Evolutionary conservation across 345 rosid genomes (phyloP).

Genomic region (Rhizophora mangle): DNA sequence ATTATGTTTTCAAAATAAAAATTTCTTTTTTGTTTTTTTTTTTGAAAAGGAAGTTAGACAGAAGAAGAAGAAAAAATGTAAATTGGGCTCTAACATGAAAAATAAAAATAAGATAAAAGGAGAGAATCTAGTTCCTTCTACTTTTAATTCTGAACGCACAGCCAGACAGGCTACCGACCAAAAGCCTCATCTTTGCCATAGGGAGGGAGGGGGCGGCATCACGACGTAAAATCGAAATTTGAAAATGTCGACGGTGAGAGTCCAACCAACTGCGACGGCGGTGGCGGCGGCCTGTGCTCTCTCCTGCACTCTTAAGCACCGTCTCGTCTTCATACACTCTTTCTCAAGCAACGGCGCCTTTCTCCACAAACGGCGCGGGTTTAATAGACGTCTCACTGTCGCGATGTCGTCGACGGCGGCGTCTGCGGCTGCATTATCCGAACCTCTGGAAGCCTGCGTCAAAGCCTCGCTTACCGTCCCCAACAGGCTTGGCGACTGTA

Average conservation of each 20-base stretch:
- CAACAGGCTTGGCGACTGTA: slow-evolving; percentile 80
- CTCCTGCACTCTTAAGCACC: slow-evolving; percentile 42
- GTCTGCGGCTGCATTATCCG: slow-evolving; percentile 5
- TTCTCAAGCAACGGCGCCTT: slow-evolving; percentile 17
- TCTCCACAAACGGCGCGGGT: slow-evolving; percentile 19
- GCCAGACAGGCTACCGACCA: too few relatives aligned
- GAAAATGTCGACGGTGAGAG: slow-evolving; percentile 48
- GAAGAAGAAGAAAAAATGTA: too few relatives aligned
- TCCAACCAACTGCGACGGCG: slow-evolving; percentile 35
- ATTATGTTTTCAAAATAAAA: too few relatives aligned
- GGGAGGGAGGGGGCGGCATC: too few relatives aligned
- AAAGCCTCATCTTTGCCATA: background rate
- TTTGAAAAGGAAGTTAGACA: too few relatives aligned
- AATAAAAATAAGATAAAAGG: too few relatives aligned
- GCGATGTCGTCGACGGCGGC: slow-evolving; percentile 33
- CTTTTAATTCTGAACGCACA: too few relatives aligned
- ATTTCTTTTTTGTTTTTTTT: too few relatives aligned
- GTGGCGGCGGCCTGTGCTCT: slow-evolving; percentile 34
- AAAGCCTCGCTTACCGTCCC: slow-evolving; percentile 81
- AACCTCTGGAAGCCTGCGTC: slow-evolving; percentile 73
- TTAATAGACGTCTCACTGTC: slow-evolving; percentile 28
- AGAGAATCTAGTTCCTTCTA: too few relatives aligned
- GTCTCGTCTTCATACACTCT: slow-evolving; percentile 28
- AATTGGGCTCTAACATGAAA: too few relatives aligned
- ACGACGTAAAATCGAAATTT: background rate